phyloP scores from a whole-genome alignment of 371 early-diverging fungal species.

The Lichtheimia corymbifera region DNA sequence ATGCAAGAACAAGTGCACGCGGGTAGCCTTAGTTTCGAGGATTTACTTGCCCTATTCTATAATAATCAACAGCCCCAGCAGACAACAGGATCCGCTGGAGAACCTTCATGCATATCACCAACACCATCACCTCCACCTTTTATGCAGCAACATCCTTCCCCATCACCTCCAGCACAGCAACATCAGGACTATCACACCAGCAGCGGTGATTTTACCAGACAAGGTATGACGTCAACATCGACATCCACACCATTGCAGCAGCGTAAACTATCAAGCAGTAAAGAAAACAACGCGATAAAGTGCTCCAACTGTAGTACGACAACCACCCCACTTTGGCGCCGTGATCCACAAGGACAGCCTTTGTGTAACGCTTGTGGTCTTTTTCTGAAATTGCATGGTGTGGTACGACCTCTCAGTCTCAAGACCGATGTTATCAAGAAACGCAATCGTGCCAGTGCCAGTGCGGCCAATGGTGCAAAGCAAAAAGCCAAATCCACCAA shows the following conservation, averaged over 20 bases:
- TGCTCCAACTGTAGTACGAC: conserved; percentile 29
- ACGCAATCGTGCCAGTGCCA: conserved; percentile 23
- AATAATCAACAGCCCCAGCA: conserved; percentile 3
- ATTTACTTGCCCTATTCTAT: conserved; percentile 26
- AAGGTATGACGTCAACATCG: conserved; percentile 1
- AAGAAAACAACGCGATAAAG: conserved; percentile 18
- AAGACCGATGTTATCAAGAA: conserved; percentile 37
- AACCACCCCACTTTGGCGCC: conserved; percentile 32
- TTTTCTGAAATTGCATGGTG: conserved; percentile 32
- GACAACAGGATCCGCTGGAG: background rate
- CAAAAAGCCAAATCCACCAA: conserved; percentile 8
- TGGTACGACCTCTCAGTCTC: conserved; percentile 28
- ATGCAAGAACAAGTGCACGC: conserved; percentile 11
- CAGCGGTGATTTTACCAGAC: background rate
- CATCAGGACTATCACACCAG: background rate
- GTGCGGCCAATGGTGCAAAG: conserved; percentile 11
- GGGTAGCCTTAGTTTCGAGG: conserved; percentile 30
- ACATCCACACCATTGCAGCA: conserved; percentile 6
- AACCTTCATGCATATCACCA: background rate
- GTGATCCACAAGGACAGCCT: conserved; percentile 27
- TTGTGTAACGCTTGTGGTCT: conserved; percentile 35
- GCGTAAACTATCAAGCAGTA: conserved; percentile 1
- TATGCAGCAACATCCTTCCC: background rate
- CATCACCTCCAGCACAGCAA: background rate
- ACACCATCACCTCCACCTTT: background rate